These are phyloP conservation scores for Solanum dulcamara DNA, from an alignment of 257 asterid species.

Conservation along the genomic window DNA sequence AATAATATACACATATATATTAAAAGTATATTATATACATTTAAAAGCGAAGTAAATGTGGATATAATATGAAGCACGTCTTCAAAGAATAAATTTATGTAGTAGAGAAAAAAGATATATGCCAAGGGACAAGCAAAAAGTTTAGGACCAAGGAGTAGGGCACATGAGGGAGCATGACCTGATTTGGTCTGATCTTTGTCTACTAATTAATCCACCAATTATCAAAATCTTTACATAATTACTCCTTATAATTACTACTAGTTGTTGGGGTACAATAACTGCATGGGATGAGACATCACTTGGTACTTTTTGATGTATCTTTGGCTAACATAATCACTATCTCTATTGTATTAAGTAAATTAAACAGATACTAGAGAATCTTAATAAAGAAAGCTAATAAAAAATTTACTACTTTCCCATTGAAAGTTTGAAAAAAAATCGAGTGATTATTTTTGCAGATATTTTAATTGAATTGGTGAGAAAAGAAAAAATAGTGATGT, in stretches of 20 bases:
- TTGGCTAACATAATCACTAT: background rate
- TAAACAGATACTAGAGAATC: background rate
- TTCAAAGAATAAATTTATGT: background rate
- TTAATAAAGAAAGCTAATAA: background rate
- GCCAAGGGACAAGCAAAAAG: background rate
- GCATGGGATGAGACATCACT: background rate
- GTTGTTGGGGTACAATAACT: background rate
- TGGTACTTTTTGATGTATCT: background rate
- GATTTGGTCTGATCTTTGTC: background rate
- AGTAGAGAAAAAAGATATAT: background rate
- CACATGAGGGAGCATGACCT: background rate
- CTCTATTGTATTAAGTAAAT: background rate
- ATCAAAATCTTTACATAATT: background rate
- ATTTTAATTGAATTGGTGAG: background rate
- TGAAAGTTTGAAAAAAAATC: background rate
- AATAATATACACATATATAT: background rate
- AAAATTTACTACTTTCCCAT: no score
- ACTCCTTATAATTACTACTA: background rate
- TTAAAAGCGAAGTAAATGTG: background rate
- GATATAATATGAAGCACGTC: background rate
- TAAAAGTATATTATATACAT: background rate
- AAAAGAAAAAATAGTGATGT: background rate
- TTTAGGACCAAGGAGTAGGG: background rate
- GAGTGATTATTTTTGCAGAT: background rate
- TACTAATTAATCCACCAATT: background rate